Conservation (phyloP, 169 alveolate genomes). For the Plasmodium fragile region DNA sequence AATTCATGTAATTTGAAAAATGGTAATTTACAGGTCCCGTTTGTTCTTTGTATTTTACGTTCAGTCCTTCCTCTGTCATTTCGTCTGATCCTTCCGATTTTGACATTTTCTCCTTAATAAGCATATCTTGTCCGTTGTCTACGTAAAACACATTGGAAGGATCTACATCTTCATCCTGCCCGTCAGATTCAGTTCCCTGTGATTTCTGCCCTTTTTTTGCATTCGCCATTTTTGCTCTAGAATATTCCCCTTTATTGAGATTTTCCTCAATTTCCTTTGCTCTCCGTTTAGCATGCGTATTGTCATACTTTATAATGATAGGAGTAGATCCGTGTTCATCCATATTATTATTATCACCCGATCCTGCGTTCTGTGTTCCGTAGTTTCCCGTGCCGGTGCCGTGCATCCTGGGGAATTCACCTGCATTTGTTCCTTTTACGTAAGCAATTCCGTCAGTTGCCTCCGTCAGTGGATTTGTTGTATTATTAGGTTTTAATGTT, state of each 20-base stretch:
- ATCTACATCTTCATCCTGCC: constrained; percentile 4
- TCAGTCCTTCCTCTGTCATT: neutral
- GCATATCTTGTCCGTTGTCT: constrained; percentile 68
- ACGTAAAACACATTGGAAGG: neutral
- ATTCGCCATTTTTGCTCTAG: neutral
- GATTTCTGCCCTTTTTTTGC: neutral
- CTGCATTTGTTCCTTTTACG: neutral
- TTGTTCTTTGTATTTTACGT: neutral
- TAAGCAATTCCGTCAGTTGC: neutral
- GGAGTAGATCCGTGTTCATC: neutral
- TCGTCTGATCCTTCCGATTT: constrained; percentile 8
- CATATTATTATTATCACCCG: neutral
- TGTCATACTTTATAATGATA: neutral
- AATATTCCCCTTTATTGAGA: constrained; percentile 39
- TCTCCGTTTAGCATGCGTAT: neutral
- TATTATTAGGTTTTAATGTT: neutral
- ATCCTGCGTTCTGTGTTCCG: neutral
- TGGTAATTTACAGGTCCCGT: constrained; percentile 27
- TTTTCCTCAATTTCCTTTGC: constrained; percentile 57
- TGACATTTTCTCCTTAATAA: constrained; percentile 25
- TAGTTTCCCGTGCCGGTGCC: neutral
- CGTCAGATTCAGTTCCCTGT: constrained; percentile 10
- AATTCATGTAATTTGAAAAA: constrained; percentile 62
- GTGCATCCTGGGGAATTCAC: neutral
- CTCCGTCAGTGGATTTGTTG: neutral